Conservation (phyloP, 2,329 filamentous ascomycete species). For the Exophiala sp. region DNA sequence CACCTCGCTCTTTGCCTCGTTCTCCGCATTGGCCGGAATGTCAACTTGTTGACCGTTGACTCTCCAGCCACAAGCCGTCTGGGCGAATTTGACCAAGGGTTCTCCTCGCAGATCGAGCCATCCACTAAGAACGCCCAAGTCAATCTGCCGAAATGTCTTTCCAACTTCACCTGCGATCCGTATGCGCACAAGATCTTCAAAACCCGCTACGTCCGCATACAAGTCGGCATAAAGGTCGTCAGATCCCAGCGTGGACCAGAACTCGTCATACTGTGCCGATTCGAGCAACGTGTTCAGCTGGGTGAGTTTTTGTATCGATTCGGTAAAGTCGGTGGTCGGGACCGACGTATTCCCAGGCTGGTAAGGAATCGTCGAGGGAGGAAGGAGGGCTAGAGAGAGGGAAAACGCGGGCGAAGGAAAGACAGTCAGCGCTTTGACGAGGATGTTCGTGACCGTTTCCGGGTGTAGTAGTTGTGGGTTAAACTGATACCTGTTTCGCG, state of each 20-base stretch:
- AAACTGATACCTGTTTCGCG: constrained; percentile 78
- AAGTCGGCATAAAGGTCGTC: constrained; percentile 95
- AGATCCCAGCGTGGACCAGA: constrained; percentile 88
- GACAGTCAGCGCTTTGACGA: constrained; percentile 94
- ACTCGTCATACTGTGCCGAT: constrained; percentile 79
- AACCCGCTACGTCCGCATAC: constrained; percentile 86
- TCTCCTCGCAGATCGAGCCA: constrained; percentile 67
- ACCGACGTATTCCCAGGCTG: constrained; percentile 44
- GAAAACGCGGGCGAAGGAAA: constrained; percentile 96
- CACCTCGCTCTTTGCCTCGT: constrained; percentile 92
- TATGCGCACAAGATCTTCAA: constrained; percentile 88
- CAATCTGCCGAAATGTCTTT: constrained; percentile 69
- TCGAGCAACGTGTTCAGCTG: constrained; percentile 80
- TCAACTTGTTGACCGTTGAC: constrained; percentile 62
- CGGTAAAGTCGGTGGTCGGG: constrained; percentile 55
- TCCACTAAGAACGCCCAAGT: constrained; percentile 60
- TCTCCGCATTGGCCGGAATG: constrained; percentile 90
- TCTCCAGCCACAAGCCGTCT: constrained; percentile 80
- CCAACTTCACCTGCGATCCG: constrained; percentile 83
- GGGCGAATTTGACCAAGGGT: constrained; percentile 68
- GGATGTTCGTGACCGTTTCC: constrained; percentile 96
- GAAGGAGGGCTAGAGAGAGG: constrained; percentile 88
- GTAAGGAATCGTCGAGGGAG: constrained; percentile 67
- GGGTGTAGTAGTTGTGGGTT: constrained; percentile 97
- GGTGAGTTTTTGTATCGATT: constrained; percentile 84